Conservation (phyloP, 768 basidiomycete species). For the Boletus pseudopeckii region DNA sequence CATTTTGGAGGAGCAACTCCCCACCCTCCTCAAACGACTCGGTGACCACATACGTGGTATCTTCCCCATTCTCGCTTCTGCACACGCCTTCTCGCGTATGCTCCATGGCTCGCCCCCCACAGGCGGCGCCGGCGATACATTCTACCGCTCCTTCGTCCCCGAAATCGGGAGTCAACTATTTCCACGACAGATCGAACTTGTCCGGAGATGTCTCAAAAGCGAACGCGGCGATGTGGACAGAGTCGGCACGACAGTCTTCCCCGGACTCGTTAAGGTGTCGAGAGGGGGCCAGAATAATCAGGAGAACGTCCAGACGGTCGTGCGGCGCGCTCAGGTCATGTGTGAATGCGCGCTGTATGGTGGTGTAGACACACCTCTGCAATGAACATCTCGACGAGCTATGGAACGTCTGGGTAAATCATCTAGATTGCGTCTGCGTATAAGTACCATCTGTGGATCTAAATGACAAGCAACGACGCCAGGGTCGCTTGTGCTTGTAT, state of each 20-base stretch:
- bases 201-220: slow-evolving; percentile 75
- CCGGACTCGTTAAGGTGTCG: slow-evolving; percentile 81
- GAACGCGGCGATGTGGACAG: slow-evolving; percentile 70
- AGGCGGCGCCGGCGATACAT: slow-evolving; percentile 52
- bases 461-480: slow-evolving; percentile 72
- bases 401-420: slow-evolving; percentile 5
- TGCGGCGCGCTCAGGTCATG: slow-evolving; percentile 80
- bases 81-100: slow-evolving; percentile 82
- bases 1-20: slow-evolving; percentile 72
- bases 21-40: slow-evolving; percentile 57
- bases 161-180: slow-evolving; percentile 74
- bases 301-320: slow-evolving; percentile 66
- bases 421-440: slow-evolving; percentile 25
- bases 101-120: slow-evolving; percentile 64
- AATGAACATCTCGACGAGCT: background rate
- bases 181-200: slow-evolving; percentile 78
- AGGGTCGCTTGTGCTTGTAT: slow-evolving; percentile 83
- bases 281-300: slow-evolving; percentile 34
- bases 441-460: slow-evolving; percentile 27
- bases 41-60: slow-evolving; percentile 41
- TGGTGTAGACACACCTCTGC: background rate
- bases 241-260: slow-evolving; percentile 84
- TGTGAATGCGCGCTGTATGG: slow-evolving; percentile 73
- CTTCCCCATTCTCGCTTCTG: slow-evolving; percentile 62
- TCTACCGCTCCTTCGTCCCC: slow-evolving; percentile 85